Evolutionary conservation across 768 basidiomycete species (phyloP), one percentile per base, ranked within the genome.

Genomic region (Russula sp.): DNA sequence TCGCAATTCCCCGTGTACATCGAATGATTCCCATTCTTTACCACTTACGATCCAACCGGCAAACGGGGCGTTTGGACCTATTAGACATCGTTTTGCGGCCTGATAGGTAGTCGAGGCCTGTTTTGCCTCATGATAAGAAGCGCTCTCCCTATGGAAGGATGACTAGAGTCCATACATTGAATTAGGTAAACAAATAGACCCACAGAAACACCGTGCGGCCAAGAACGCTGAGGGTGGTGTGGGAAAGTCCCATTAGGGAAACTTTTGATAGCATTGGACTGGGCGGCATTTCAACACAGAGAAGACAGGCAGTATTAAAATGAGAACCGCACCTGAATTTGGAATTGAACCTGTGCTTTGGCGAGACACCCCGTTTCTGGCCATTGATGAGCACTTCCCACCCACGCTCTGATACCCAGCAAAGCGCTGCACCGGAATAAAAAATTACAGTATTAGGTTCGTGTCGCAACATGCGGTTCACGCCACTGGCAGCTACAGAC

Each of bases 341-440:
- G 8, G 80, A 75, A 36, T 80, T 80, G 66, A 82, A 78, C 28
- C 88, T 80, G 69, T 90, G 83, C 71, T 89, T 92, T 0, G 87
- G 83, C 13, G 89, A 77, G 1, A 89, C 84, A 2, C 92, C 92
- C 51, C 92, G 85, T 69, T 83, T 87, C n/a, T 86, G 76, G 2
- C 92, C 92, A 65, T 90, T 90, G 67, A 90, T 89, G 52, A 93
- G 71, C 24, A 91, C 80, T 71, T 95, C 90, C 32, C 75, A 72
- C 6, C 76, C 64, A 67, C 2, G 70, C 59, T 84, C 84, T 16
- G 85, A 81, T 2, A 84, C 75, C 86, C 87, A 94, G 60, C 83
- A 89, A 11, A 93, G 73, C 0, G 89, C 91, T 92, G 71, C 49
- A 38, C 32, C 57, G 30, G 14, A 34, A 30, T 32, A 1, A 49